Percentiles rank a stretch among this genome's conserved stretches.
Evolutionary conservation across 2,329 filamentous ascomycete species (phyloP).

Genomic region (Fonsecaea monophora): DNA sequence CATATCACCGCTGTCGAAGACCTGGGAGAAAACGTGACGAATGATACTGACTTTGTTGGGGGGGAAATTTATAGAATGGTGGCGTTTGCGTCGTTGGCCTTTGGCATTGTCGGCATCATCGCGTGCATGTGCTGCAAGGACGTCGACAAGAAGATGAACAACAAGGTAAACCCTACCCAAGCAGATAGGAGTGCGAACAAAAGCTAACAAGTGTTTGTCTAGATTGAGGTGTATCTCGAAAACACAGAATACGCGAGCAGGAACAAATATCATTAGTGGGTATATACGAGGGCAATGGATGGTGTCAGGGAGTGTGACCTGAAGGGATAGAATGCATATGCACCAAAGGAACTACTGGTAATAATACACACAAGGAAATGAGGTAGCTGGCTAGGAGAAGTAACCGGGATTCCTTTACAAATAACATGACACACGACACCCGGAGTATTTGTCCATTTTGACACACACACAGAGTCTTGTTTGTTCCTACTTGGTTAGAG

Average conservation of each 20-base stretch:
- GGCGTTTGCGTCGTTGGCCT: slow-evolving; percentile 42
- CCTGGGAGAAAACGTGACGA: neutral
- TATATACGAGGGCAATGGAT: too few relatives aligned
- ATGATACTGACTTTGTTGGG: neutral
- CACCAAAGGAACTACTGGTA: too few relatives aligned
- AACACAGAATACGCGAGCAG: slow-evolving; percentile 18
- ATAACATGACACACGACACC: too few relatives aligned
- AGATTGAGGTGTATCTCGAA: slow-evolving; percentile 39
- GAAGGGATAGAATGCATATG: too few relatives aligned
- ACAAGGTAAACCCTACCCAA: slow-evolving; percentile 35
- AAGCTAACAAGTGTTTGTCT: neutral
- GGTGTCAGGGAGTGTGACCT: too few relatives aligned
- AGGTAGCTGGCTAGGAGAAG: too few relatives aligned
- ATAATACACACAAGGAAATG: too few relatives aligned
- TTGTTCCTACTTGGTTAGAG: neutral
- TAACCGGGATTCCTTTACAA: too few relatives aligned
- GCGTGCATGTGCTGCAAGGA: slow-evolving; percentile 45
- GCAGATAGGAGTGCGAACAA: neutral
- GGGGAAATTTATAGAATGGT: slow-evolving; percentile 8
- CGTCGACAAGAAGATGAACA: slow-evolving; percentile 46
- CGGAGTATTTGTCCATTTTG: too few relatives aligned
- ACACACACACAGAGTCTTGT: neutral
- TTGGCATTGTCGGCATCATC: slow-evolving; percentile 44
- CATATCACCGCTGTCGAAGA: neutral
- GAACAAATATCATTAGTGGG: slow-evolving; percentile 20